These are phyloP conservation scores for Tylopilus subfusipes DNA, from an alignment of 768 basidiomycete genomes.

Conservation along the genomic window DNA sequence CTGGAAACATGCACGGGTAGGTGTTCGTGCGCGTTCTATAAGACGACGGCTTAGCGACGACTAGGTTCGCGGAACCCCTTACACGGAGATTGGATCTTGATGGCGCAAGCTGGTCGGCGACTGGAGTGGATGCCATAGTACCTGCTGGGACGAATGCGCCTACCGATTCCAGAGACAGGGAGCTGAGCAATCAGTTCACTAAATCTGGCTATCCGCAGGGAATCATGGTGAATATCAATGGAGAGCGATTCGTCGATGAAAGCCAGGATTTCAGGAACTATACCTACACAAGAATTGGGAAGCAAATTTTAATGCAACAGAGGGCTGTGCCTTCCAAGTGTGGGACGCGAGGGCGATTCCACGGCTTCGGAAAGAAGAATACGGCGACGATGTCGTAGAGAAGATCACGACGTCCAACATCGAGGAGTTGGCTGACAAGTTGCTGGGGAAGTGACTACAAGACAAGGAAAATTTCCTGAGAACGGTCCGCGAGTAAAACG, in stretches of 20 bases:
- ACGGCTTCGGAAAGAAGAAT: slow-evolving; percentile 60
- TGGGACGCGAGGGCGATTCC: slow-evolving; percentile 49
- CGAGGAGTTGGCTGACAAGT: slow-evolving; percentile 47
- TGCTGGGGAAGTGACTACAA: slow-evolving; percentile 45
- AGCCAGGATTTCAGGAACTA: slow-evolving; percentile 71
- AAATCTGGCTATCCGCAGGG: slow-evolving; percentile 74
- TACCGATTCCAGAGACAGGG: slow-evolving; percentile 47
- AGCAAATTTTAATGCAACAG: slow-evolving; percentile 54
- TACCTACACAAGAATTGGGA: slow-evolving; percentile 68
- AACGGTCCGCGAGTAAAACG: slow-evolving; percentile 51
- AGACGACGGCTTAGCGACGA: not conserved
- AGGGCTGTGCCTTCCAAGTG: slow-evolving; percentile 60
- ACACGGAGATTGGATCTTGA: slow-evolving; percentile 62
- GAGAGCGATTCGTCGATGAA: slow-evolving; percentile 66
- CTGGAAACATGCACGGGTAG: slow-evolving; percentile 58
- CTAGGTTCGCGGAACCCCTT: slow-evolving; percentile 68
- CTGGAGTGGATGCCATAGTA: slow-evolving; percentile 69
- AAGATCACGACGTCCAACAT: slow-evolving; percentile 47
- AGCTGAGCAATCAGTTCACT: slow-evolving; percentile 65
- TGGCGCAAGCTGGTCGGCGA: slow-evolving; percentile 58
- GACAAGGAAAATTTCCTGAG: slow-evolving; percentile 39
- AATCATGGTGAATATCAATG: slow-evolving; percentile 60
- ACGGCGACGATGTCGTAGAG: slow-evolving; percentile 57
- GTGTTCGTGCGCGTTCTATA: not conserved
- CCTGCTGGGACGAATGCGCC: slow-evolving; percentile 68